A percentile compares a stretch with the other conserved stretches of the same genome.
phyloP scores from a whole-genome alignment of 208 protist species.

The Angomonas desouzai region DNA sequence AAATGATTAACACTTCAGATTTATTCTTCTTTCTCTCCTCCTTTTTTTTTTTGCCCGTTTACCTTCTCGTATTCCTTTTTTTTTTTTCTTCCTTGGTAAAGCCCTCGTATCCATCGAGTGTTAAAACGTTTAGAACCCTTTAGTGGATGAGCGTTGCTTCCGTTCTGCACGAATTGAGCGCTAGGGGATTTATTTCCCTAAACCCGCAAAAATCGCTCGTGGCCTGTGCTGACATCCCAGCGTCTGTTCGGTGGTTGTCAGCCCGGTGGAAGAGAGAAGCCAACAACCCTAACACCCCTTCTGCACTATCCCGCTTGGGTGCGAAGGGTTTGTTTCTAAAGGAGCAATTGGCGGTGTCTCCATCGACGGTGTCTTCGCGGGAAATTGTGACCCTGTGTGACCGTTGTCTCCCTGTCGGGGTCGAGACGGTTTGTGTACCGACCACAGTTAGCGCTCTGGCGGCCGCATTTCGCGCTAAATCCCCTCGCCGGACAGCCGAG shows the following conservation, averaged over 20 bases:
- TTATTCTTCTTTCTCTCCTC: too few species aligned
- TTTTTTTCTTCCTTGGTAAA: too few species aligned
- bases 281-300: not conserved
- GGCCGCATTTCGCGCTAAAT: not conserved
- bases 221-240: not conserved
- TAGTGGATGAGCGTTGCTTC: too few species aligned
- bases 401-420: not conserved
- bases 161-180: not conserved
- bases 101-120: too few species aligned
- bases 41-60: too few species aligned
- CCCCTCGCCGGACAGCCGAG: too few species aligned
- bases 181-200: not conserved
- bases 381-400: not conserved
- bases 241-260: not conserved
- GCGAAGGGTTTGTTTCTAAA: not conserved
- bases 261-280: not conserved
- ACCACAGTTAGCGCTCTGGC: not conserved
- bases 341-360: not conserved
- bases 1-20: too few species aligned
- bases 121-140: too few species aligned
- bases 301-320: not conserved
- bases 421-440: not conserved
- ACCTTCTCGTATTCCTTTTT: too few species aligned
- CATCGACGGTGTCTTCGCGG: not conserved
- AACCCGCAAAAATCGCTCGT: not conserved